Conservation (phyloP, 306 rosid species). For the Amphicarpaea edgeworthii region DNA sequence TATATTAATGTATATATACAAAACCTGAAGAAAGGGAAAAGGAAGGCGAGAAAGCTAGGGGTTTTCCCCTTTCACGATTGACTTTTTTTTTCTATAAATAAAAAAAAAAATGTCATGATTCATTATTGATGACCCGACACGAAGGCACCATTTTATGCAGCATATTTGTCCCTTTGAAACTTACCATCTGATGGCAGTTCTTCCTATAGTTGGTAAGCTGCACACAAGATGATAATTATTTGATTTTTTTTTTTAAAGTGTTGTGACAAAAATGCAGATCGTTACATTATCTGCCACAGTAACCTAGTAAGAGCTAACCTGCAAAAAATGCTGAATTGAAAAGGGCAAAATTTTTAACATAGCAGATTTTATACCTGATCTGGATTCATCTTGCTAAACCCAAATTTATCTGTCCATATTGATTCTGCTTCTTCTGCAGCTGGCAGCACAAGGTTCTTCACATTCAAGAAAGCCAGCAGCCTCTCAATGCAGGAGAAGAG, state of each 20-base stretch:
- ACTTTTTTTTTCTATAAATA: not conserved
- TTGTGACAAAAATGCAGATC: not conserved
- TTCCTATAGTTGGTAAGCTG: slow-evolving; percentile 85
- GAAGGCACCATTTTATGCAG: slow-evolving; percentile 78
- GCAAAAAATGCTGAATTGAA: slow-evolving; percentile 28
- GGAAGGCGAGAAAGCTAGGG: slow-evolving; percentile 31
- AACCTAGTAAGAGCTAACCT: slow-evolving; percentile 30
- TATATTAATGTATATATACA: slow-evolving; percentile 34
- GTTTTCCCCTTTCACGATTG: slow-evolving; percentile 38
- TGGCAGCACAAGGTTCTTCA: slow-evolving; percentile 83
- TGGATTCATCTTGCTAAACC: slow-evolving; percentile 76
- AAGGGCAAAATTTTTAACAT: slow-evolving; percentile 18
- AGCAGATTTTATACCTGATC: slow-evolving; percentile 76
- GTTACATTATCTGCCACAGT: slow-evolving; percentile 15
- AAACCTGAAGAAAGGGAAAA: slow-evolving; percentile 19
- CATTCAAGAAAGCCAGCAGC: slow-evolving; percentile 76
- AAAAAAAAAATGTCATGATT: slow-evolving; percentile 23
- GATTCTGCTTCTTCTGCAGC: slow-evolving; percentile 96
- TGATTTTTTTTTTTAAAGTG: not conserved
- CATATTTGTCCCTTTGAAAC: slow-evolving; percentile 92
- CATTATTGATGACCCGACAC: slow-evolving; percentile 57
- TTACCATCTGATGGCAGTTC: slow-evolving; percentile 81
- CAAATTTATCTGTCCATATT: slow-evolving; percentile 90
- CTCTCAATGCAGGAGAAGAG: slow-evolving; percentile 87
- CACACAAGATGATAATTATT: slow-evolving; percentile 40